A percentile compares a stretch with the other conserved stretches of the same genome.
Conservation (phyloP, 192 early-diverging fungal species). For the Podochytrium sp. region DNA sequence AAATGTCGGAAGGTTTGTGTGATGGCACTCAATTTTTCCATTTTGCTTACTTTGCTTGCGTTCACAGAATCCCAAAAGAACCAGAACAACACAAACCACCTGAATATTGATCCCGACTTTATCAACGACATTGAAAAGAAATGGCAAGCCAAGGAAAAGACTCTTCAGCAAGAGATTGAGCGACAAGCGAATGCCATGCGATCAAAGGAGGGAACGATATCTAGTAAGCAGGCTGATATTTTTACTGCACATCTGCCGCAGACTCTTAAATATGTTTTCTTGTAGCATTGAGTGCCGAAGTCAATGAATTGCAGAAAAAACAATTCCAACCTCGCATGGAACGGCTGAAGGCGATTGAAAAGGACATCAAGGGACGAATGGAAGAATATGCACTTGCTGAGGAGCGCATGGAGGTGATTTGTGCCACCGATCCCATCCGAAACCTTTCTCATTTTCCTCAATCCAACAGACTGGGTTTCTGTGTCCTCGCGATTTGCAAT, state of each 20-base stretch:
- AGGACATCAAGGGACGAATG: conserved; percentile 54
- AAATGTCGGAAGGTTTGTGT: conserved; percentile 54
- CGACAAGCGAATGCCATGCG: conserved; percentile 29
- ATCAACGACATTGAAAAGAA: conserved; percentile 62
- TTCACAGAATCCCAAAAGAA: conserved; percentile 40
- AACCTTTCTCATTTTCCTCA: neutral
- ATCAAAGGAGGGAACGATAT: conserved; percentile 39
- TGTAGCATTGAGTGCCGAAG: conserved; percentile 33
- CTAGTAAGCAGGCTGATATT: conserved; percentile 37
- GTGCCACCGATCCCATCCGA: neutral
- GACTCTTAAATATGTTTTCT: neutral
- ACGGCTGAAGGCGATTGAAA: conserved; percentile 54
- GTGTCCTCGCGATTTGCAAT: conserved; percentile 54
- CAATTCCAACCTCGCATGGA: conserved; percentile 64
- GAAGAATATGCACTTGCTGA: conserved; percentile 58
- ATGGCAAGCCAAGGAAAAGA: conserved; percentile 57
- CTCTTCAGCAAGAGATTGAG: conserved; percentile 48
- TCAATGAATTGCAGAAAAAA: conserved; percentile 50
- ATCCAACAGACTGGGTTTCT: conserved; percentile 56
- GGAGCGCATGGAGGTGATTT: conserved; percentile 56
- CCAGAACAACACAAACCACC: conserved; percentile 22
- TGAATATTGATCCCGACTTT: conserved; percentile 54
- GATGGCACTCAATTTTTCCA: neutral
- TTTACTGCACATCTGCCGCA: conserved; percentile 26
- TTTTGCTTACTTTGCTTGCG: neutral